Conservation (phyloP, 1,284 basidiomycete species). For the Boletus mariae region DNA sequence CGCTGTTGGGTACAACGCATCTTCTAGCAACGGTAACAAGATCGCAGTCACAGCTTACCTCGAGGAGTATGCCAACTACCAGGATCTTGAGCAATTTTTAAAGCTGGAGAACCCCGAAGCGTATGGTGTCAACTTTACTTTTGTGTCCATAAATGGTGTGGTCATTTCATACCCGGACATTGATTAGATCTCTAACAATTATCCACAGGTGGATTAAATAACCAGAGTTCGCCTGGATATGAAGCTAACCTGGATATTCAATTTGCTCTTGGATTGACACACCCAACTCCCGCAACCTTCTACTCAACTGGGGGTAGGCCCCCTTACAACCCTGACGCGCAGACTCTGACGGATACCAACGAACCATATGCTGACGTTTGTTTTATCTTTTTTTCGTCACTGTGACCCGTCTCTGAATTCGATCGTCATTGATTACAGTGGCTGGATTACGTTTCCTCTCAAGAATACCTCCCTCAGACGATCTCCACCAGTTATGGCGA, state of each 20-base stretch:
- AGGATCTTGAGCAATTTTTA: slow-evolving; percentile 54
- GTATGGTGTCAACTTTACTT: slow-evolving; percentile 30
- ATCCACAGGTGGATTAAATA: slow-evolving; percentile 50
- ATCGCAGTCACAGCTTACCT: slow-evolving; percentile 57
- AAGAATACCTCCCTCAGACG: slow-evolving; percentile 31
- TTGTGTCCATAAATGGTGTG: slow-evolving; percentile 48
- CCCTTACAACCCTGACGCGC: slow-evolving; percentile 53
- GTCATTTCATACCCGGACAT: neutral
- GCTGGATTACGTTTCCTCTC: slow-evolving; percentile 52
- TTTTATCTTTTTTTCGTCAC: slow-evolving; percentile 1
- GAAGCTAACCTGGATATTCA: slow-evolving; percentile 75
- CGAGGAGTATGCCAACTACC: slow-evolving; percentile 50
- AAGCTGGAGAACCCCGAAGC: slow-evolving; percentile 37
- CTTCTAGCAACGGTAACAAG: slow-evolving; percentile 39
- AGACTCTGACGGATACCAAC: slow-evolving; percentile 45
- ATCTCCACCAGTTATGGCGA: slow-evolving; percentile 48
- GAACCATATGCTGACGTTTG: slow-evolving; percentile 60
- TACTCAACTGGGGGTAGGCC: slow-evolving; percentile 60
- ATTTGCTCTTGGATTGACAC: slow-evolving; percentile 60
- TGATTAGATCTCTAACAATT: neutral
- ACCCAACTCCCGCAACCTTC: slow-evolving; percentile 47
- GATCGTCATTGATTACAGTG: slow-evolving; percentile 40
- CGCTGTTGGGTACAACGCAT: slow-evolving; percentile 39
- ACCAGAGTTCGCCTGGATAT: slow-evolving; percentile 58
- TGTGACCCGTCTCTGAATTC: neutral